phyloP scores from a whole-genome alignment of 2,329 filamentous ascomycete species.

The Venturia oleaginea region DNA sequence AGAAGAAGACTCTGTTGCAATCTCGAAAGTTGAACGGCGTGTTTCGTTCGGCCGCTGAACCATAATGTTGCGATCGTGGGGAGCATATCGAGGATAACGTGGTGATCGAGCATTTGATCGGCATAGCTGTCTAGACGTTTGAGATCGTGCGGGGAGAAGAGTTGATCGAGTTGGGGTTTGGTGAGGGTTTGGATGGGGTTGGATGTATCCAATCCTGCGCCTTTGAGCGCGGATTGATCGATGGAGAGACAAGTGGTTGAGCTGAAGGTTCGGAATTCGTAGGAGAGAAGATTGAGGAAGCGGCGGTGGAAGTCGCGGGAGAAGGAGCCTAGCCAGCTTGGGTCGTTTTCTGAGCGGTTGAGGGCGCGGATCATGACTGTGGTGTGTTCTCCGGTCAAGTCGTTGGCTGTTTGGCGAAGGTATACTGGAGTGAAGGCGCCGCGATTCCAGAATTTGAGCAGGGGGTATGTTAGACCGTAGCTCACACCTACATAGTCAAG shows the following conservation, averaged over 20 bases:
- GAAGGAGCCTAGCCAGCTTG: conserved; percentile 82
- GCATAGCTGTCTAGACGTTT: conserved; percentile 93
- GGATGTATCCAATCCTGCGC: conserved; percentile 48
- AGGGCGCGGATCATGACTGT: conserved; percentile 93
- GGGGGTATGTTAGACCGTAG: conserved; percentile 75
- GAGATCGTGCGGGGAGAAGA: conserved; percentile 84
- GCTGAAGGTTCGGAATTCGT: conserved; percentile 80
- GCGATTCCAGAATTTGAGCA: conserved; percentile 97
- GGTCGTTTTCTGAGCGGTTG: conserved; percentile 52
- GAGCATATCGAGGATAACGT: conserved; percentile 89
- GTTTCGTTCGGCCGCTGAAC: conserved; percentile 68
- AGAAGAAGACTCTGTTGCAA: conserved; percentile 81
- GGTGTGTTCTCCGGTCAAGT: conserved; percentile 93
- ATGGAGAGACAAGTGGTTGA: conserved; percentile 74
- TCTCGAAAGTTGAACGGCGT: conserved; percentile 61
- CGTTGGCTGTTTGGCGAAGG: conserved; percentile 88
- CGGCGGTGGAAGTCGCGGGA: conserved; percentile 87
- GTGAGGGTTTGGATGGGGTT: conserved; percentile 48
- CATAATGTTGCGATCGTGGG: conserved; percentile 74
- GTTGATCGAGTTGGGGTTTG: conserved; percentile 65
- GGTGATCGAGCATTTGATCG: conserved; percentile 95
- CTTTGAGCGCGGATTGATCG: conserved; percentile 71
- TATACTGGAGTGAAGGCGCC: conserved; percentile 82
- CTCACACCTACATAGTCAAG: conserved; percentile 94
- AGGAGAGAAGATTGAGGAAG: conserved; percentile 84